Base-by-base conservation (phyloP, 352 stramenopile species). In the Globisporangium abappressorium region DNA sequence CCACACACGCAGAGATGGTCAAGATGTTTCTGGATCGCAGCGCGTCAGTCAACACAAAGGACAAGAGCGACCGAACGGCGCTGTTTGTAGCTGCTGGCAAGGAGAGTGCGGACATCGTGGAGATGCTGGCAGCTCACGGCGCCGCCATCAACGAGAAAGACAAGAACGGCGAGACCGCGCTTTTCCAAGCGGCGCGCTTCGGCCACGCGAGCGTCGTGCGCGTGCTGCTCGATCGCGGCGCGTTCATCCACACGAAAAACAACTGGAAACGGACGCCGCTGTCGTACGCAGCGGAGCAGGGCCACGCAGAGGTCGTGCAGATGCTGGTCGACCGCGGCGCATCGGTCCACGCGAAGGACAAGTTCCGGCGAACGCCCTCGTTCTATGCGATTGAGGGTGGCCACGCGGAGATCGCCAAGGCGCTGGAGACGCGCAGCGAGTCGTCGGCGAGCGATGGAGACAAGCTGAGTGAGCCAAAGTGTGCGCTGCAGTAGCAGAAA, bases 151-250 rank as follows among this genome's bases (percentile, higher is more conserved):
- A 70, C 51, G 53, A 57, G 20, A 60, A 62, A 28, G 65, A 65
- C 49, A 70, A 66, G 49, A 56, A 34, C 20, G 65, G 58, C 49
- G 65, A 70, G 22, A 70, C 65, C 15, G 47, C 65, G 41, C 60
- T 70, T 18, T 66, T 63, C 41, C 60, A 53, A 15, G 65, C 65
- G 5, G 58, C 65, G 55, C 57, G 65, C 34, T 70, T 66, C 9
- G 58, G 65, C n/a, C 65, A 54, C 49, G 11, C 30, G 11, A 53
- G 7, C 26, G 36, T 62, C 2, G 65, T 28, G 9, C 53, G 26
- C 6, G 20, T 55, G 18, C 54, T 70, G 36, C n/a, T 70, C 26
- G 36, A 70, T 8, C 28, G 36, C 14, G 49, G 65, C 28, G 58
- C 65, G 41, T 70, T 66, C 20, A 36, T 70, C 9, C 57, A 70